Evolutionary conservation across 139 green algal genomes (phyloP), one percentile per base, ranked within the genome.

Genomic region (Parachlorella kessleri): DNA sequence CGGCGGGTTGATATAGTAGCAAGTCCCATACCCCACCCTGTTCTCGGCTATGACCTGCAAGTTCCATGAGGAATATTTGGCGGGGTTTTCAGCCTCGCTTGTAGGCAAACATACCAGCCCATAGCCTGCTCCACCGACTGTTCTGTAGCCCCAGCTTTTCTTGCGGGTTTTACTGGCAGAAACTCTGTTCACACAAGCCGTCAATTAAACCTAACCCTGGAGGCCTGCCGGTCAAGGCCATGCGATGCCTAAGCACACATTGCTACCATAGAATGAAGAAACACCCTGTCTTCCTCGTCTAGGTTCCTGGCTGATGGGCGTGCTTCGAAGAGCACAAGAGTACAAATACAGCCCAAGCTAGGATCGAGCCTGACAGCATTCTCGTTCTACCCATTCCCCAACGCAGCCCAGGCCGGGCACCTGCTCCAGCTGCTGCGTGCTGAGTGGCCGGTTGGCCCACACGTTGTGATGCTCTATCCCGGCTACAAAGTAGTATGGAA

Each of bases 401-500:
- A n/a, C n/a, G n/a, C n/a, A 59, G 48, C 48, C 14, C 48, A 59
- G 48, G 21, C 14, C 48, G 21, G 14, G 14, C 48, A 59, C 48
- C 48, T 59, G 48, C 66, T 36, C 28, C 37, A 82, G 26, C 26
- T 76, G 26, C n/a, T 75, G 21, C 8, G 66, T 33, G 32, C 53
- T 28, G 7, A 82, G 68, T 7, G 76, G 68, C 6, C 59, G 59
- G 5, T 24, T 72, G 54, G 48, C 55, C 76, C 76, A 82, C 8
- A 82, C 30, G 38, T 73, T 73, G 32, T 82, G 68, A 36, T 82
- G 76, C 35, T 72, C 36, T 26, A 82, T 53, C 18, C 54, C 76
- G 1, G 69, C 35, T 4, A 42, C 68, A 64, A 82, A 72, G 67
- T 82, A 66, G 68, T 82, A 82, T 8, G 76, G 76, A 40, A 77